Evolutionary conservation across 2,329 filamentous ascomycete species (phyloP).

Genomic region (Ambrosiella xylebori): DNA sequence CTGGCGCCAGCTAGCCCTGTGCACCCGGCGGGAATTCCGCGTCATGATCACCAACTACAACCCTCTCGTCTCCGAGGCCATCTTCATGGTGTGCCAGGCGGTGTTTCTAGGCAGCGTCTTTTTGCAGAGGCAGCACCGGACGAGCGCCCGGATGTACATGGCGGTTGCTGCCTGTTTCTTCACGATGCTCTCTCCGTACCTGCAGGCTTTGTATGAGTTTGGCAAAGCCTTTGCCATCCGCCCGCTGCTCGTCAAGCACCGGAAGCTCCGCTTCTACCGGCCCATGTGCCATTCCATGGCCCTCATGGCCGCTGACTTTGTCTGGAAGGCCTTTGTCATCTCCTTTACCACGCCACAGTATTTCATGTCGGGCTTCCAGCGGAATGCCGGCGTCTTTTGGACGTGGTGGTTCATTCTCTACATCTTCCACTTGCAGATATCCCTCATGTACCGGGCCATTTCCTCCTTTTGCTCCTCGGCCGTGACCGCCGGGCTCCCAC

Average conservation of each 20-base stretch:
- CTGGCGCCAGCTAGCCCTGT: neutral
- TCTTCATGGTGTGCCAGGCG: neutral
- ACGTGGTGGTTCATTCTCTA: conserved; percentile 47
- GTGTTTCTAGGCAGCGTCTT: neutral
- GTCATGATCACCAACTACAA: neutral
- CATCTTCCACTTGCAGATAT: neutral
- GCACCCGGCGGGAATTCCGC: neutral
- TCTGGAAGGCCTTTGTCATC: conserved; percentile 2
- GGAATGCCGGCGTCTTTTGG: conserved; percentile 30
- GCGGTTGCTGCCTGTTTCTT: neutral
- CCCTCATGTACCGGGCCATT: neutral
- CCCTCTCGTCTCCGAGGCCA: neutral
- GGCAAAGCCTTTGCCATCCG: neutral
- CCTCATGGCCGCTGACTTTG: neutral
- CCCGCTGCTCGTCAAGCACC: neutral
- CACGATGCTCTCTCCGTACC: neutral
- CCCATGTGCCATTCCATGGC: neutral
- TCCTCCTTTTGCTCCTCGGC: neutral
- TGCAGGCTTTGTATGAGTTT: conserved; percentile 1
- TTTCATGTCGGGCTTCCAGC: conserved; percentile 20
- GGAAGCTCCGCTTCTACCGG: neutral
- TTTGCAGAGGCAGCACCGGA: neutral
- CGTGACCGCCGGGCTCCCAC: neutral
- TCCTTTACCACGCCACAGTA: conserved; percentile 14
- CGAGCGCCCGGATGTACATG: neutral